Evolutionary conservation across 768 basidiomycete genomes (phyloP).

Genomic region (Clathrus columnatus): DNA sequence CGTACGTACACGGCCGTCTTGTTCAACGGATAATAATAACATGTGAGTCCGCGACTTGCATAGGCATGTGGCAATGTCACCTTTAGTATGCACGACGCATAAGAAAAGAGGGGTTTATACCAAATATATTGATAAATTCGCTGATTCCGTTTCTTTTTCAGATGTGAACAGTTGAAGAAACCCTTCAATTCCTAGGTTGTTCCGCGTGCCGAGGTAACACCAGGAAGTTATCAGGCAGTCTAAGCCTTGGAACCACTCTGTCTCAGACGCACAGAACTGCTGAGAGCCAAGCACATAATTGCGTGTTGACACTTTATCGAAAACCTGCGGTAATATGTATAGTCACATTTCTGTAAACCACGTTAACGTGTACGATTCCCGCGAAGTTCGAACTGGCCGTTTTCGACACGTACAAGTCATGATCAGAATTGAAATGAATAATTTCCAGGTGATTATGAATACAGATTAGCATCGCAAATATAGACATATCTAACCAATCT

Average conservation of each 20-base stretch:
- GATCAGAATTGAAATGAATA: too few species aligned
- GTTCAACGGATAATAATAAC: background rate
- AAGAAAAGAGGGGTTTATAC: background rate
- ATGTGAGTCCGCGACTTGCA: background rate
- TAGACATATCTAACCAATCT: too few species aligned
- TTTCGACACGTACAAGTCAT: too few species aligned
- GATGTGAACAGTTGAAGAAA: background rate
- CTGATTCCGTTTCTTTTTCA: background rate
- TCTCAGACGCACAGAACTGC: background rate
- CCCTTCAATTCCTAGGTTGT: background rate
- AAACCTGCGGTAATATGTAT: background rate
- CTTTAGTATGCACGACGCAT: background rate
- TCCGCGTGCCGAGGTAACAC: background rate
- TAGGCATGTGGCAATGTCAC: background rate
- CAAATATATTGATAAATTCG: too few species aligned
- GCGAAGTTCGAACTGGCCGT: too few species aligned
- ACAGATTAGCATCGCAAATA: too few species aligned
- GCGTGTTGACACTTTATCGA: background rate
- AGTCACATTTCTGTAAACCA: too few species aligned
- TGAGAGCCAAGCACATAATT: background rate
- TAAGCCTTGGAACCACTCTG: background rate
- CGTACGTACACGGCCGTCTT: background rate
- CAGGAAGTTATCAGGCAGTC: background rate
- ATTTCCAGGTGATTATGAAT: too few species aligned
- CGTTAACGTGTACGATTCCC: too few species aligned